These are phyloP conservation scores for Celoporthe dispersa DNA, from an alignment of 2,329 filamentous ascomycete species.

Conservation along the genomic window DNA sequence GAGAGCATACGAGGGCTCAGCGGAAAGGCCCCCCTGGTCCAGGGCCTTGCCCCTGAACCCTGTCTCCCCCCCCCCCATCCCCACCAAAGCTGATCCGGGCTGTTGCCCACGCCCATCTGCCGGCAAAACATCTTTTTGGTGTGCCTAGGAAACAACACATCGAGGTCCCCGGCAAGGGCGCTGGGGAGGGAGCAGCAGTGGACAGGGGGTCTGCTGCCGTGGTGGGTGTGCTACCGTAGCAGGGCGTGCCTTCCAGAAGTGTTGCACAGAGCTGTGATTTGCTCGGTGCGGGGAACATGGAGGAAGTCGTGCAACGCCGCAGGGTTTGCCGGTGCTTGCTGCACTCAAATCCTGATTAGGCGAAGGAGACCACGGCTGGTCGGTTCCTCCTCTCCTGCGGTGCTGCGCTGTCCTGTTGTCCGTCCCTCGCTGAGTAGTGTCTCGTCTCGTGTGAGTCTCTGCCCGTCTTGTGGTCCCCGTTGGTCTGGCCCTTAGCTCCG, in stretches of 20 bases:
- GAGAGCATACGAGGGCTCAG: not conserved
- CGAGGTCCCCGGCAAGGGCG: too few relatives aligned
- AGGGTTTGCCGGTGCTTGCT: not conserved
- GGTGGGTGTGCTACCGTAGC: not conserved
- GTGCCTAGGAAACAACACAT: too few relatives aligned
- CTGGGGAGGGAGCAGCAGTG: too few relatives aligned
- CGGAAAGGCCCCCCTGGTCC: not conserved
- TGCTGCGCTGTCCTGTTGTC: not conserved
- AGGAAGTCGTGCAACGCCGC: conserved; percentile 10
- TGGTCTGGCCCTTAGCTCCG: not conserved
- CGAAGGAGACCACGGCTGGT: not conserved
- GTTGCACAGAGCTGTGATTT: conserved; percentile 13
- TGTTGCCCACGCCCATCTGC: not conserved
- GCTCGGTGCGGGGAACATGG: not conserved
- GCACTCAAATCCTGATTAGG: conserved; percentile 2
- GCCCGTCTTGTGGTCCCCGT: not conserved
- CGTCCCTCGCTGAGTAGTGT: not conserved
- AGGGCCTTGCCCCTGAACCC: not conserved
- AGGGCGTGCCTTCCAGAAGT: conserved; percentile 25
- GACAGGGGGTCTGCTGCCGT: not conserved
- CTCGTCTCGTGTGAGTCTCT: conserved; percentile 2
- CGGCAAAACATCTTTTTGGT: not conserved
- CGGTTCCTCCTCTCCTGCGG: not conserved
- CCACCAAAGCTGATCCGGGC: not conserved
- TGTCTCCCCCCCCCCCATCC: not conserved